Evolutionary conservation across 2,329 filamentous ascomycete species (phyloP).

Genomic region (Geoglossum cookeanum): DNA sequence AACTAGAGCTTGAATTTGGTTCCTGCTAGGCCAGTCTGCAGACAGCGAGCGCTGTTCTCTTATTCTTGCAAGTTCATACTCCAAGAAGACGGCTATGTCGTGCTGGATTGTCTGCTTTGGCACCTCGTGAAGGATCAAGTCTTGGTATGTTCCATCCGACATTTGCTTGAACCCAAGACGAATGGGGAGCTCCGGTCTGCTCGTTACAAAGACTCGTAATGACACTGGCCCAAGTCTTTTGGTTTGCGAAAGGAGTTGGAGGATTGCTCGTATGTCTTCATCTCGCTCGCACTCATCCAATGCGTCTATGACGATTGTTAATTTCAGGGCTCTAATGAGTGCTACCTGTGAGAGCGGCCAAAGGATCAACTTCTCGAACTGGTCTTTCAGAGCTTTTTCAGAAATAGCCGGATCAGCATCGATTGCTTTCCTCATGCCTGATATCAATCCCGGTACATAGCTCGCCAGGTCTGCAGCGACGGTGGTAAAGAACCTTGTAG

Average conservation of each 20-base stretch:
- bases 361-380: conserved; percentile 24
- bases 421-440: conserved; percentile 15
- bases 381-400: conserved; percentile 16
- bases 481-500: conserved; percentile 22
- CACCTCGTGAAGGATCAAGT: conserved; percentile 22
- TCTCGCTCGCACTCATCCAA: conserved; percentile 16
- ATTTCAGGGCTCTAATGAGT: background rate
- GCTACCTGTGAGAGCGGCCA: conserved; percentile 15
- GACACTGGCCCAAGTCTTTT: conserved; percentile 3
- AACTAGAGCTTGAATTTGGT: conserved; percentile 13
- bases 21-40: conserved; percentile 17
- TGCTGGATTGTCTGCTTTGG: conserved; percentile 14
- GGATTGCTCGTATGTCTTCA: conserved; percentile 9
- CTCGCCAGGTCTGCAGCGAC: conserved; percentile 19
- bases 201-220: conserved; percentile 15
- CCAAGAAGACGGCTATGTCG: conserved; percentile 22
- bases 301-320: conserved; percentile 15
- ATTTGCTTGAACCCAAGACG: conserved; percentile 12
- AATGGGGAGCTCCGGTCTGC: conserved; percentile 15
- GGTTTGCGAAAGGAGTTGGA: conserved; percentile 11
- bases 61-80: conserved; percentile 17
- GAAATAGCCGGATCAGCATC: conserved; percentile 16
- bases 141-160: conserved; percentile 13
- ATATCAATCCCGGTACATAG: conserved; percentile 15
- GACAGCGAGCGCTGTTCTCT: conserved; percentile 6